Base-by-base conservation (phyloP, 148 eudicot genomes). In the Suaeda aralocaspica region DNA sequence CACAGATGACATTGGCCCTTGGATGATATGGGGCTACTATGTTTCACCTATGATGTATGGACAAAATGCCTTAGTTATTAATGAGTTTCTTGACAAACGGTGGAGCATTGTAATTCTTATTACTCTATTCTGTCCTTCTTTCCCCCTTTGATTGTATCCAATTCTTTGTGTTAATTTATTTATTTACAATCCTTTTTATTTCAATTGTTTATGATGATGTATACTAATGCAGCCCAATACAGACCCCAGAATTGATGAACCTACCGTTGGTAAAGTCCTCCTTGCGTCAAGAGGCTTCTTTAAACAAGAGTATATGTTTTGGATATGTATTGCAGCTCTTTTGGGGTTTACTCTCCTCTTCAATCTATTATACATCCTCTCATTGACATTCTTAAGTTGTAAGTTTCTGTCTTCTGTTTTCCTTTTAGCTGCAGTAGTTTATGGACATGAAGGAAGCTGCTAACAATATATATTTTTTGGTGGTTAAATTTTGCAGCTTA, bases 41-140 rank as follows among this genome's bases (percentile, higher is more conserved):
- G 58, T 72, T 57, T 87, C 95, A 70, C 95, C 95, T 28, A 85
- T 89, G 91, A 87, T 79, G 85, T 89, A 87, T 70, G 95, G 84
- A 41, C 95, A 89, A 57, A 87, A 85, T 67, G 95, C 95, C 41
- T 68, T 89, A 33, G 91, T 80, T 34, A 82, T 89, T 42, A 89
- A 83, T 64, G 95, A 89, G 76, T 89, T 89, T 78, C 91, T 89
- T 49, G 95, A 85, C 28, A 52, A 83, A 58, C 82, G 95, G 80
- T 89, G 95, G 95, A 87, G 82, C 48, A 60, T 72, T 21, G 91
- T 89, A 80, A 77, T 84, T 76, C 28, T 49, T 24, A 57, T 58
- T 72, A 26, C 13, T 24, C 42, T 52, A 24, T 48, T 30, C n/a
- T 25, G 34, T 22, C 42, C 13, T 30, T 25, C 39, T 8, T 48